Evolutionary conservation across 2,329 filamentous ascomycete genomes (phyloP), one percentile per base, ranked within the genome.

Genomic region (Monilinia aucupariae): DNA sequence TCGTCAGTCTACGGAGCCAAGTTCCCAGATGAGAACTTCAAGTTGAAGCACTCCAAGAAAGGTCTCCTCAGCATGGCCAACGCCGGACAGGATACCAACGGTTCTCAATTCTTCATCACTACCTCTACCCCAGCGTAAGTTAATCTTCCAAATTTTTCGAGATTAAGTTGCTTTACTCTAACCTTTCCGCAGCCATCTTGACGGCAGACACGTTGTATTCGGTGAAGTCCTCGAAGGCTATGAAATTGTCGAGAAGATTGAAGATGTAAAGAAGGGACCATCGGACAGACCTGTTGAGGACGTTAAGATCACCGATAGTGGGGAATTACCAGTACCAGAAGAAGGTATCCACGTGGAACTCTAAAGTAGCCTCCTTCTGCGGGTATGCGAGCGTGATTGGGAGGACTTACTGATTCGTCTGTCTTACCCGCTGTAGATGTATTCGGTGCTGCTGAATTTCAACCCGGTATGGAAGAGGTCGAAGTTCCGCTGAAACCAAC

Each of bases 281-380:
- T 83, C 84, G 70, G 89, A 92, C 79, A 89, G 85, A 78, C 91
- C 91, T 34, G 74, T 75, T 66, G 78, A 86, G 78, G 74, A 81
- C 25, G 81, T 94, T 78, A 92, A 86, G 81, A 91, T 96, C 74
- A 82, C 76, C 75, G 90, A 92, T 84, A 91, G 88, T 78, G 91
- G 91, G 77, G 90, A 93, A 82, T 80, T 94, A 71, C 83, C 87
- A 76, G 87, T 92, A 69, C 88, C 90, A 76, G 81, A 85, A 81
- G 91, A 94, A 94, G 91, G 91, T 94, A 93, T 91, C 81, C 89
- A 92, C 80, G 84, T 87, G 79, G 90, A 94, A 80, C 89, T 94
- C 78, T 94, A 88, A 84, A 80, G 75, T 71, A 70, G 66, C 67
- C 67, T 68, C 65, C 65, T 67, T 52, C 25, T 67, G 61, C 61